Conservation (phyloP, 2,329 filamentous ascomycete species). For the Aspergillus costaricaensis region DNA sequence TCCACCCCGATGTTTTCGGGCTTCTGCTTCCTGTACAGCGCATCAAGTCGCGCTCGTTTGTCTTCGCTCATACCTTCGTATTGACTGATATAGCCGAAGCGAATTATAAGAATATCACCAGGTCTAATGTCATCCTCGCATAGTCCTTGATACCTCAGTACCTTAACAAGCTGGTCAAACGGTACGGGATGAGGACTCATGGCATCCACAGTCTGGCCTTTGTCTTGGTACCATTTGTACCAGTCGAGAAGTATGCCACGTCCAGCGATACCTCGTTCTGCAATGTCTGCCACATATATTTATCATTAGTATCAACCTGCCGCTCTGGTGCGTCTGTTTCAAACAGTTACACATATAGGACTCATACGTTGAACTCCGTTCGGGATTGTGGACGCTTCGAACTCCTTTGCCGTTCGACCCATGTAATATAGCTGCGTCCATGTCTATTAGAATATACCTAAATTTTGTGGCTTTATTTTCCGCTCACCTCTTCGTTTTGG, state of each 20-base stretch:
- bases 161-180: slow-evolving; percentile 36
- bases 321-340: too few relatives aligned
- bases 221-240: slow-evolving; percentile 44
- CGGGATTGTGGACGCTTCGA: neutral
- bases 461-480: too few relatives aligned
- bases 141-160: too few relatives aligned
- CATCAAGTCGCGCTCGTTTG: slow-evolving; percentile 32
- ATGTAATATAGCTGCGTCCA: too few relatives aligned
- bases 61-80: slow-evolving; percentile 43
- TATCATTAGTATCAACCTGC: too few relatives aligned
- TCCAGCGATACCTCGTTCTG: slow-evolving; percentile 37
- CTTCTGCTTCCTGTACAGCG: slow-evolving; percentile 34
- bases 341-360: too few relatives aligned
- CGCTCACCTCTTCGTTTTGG: too few relatives aligned
- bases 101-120: slow-evolving; percentile 61
- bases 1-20: slow-evolving; percentile 48
- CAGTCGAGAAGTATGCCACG: slow-evolving; percentile 53
- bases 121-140: slow-evolving; percentile 39
- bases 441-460: too few relatives aligned
- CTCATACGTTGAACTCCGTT: too few relatives aligned
- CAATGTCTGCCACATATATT: too few relatives aligned
- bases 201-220: slow-evolving; percentile 38
- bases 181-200: slow-evolving; percentile 50
- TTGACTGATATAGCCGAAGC: slow-evolving; percentile 54
- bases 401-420: neutral